Evolutionary conservation across 352 stramenopile species (phyloP).

Genomic region (Pythium coloratum): DNA sequence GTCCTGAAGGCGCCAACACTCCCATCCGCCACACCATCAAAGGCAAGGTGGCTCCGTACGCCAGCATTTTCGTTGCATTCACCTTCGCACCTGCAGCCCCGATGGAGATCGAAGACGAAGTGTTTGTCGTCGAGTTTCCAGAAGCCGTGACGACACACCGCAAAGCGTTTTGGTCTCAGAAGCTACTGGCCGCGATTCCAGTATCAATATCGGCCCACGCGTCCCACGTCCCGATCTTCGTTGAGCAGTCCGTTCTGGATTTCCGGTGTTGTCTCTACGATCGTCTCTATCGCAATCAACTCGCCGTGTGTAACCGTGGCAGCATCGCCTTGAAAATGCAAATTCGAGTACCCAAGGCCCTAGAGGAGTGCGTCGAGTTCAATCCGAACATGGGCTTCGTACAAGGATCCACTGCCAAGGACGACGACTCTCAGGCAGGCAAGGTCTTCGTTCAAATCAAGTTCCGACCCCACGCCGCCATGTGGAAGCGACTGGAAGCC

Average conservation of each 20-base stretch:
- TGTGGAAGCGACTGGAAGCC: slow-evolving; percentile 29
- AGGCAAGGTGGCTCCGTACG: slow-evolving; percentile 56
- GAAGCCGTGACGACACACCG: slow-evolving; percentile 8
- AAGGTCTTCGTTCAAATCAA: slow-evolving; percentile 55
- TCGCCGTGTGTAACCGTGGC: slow-evolving; percentile 84
- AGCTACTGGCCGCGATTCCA: slow-evolving; percentile 15
- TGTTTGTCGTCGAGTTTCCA: slow-evolving; percentile 45
- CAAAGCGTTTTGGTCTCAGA: slow-evolving; percentile 12
- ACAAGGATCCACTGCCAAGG: slow-evolving; percentile 34
- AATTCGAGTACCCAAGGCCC: slow-evolving; percentile 61
- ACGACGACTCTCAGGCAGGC: slow-evolving; percentile 14
- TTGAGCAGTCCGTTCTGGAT: slow-evolving; percentile 44
- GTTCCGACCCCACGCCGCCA: slow-evolving; percentile 27
- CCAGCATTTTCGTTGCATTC: slow-evolving; percentile 43
- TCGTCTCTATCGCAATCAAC: slow-evolving; percentile 84
- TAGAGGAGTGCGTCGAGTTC: slow-evolving; percentile 75
- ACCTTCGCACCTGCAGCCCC: slow-evolving; percentile 54
- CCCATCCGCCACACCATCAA: slow-evolving; percentile 40
- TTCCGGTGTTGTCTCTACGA: slow-evolving; percentile 84
- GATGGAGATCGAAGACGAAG: slow-evolving; percentile 34
- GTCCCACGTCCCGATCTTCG: slow-evolving; percentile 50
- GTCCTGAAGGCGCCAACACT: slow-evolving; percentile 40
- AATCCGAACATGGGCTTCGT: slow-evolving; percentile 86
- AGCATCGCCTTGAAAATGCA: slow-evolving; percentile 87
- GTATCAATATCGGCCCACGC: slow-evolving; percentile 32